These are phyloP conservation scores for Hansenula lynferdii DNA, from an alignment of 1,139 yeast species.

Conservation along the genomic window DNA sequence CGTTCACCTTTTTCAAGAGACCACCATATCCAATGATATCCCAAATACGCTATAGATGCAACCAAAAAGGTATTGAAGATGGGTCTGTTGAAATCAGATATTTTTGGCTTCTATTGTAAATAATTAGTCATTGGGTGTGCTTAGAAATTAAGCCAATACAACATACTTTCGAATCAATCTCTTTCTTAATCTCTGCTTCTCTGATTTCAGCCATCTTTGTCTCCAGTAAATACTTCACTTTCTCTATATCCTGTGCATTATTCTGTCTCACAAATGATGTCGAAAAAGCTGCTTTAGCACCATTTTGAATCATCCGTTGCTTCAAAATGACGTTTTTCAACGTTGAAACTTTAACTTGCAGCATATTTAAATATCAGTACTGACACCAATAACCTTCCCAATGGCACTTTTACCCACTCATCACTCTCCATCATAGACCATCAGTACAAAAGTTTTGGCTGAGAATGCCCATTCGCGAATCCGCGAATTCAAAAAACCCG, in stretches of 20 bases:
- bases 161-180: slow-evolving; percentile 12
- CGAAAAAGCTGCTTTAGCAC: not conserved
- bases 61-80: slow-evolving; percentile 13
- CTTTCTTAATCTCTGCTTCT: slow-evolving; percentile 9
- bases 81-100: slow-evolving; percentile 19
- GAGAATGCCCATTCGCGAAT: too few species aligned
- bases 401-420: too few species aligned
- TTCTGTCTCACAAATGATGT: not conserved
- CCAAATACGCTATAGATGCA: slow-evolving; percentile 21
- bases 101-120: slow-evolving; percentile 17
- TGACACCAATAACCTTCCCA: too few species aligned
- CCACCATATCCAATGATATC: slow-evolving; percentile 29
- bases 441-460: not conserved
- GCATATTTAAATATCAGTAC: too few species aligned
- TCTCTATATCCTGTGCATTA: slow-evolving; percentile 17
- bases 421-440: too few species aligned
- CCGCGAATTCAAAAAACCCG: too few species aligned
- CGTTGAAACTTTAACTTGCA: too few species aligned
- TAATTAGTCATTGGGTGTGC: not conserved
- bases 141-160: too few species aligned
- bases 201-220: slow-evolving; percentile 15
- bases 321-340: too few species aligned
- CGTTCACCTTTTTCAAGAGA: slow-evolving; percentile 25
- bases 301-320: too few species aligned
- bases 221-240: slow-evolving; percentile 14